phyloP scores from a whole-genome alignment of 169 alveolate species.

The Cryptosporidium canis region DNA sequence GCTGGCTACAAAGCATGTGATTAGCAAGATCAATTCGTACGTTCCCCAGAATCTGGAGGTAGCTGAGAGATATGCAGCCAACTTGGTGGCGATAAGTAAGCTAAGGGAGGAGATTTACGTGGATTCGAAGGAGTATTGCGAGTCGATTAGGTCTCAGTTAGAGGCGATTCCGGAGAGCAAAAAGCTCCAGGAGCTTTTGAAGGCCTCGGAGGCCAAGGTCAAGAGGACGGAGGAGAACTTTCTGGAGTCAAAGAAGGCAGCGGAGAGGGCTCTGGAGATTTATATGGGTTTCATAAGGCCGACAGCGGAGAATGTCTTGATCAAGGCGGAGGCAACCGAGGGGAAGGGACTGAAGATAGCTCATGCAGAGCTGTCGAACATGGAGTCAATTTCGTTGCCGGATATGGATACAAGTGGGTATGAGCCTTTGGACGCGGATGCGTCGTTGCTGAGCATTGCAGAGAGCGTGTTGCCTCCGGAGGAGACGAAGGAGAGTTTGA shows the following conservation, averaged over 20 bases:
- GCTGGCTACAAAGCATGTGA: constrained; percentile 40
- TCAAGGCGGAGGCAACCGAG: constrained; percentile 46
- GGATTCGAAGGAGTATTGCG: constrained; percentile 46
- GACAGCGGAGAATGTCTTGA: not conserved
- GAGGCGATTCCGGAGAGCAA: constrained; percentile 25
- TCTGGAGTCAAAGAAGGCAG: constrained; percentile 47
- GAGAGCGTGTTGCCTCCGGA: constrained; percentile 42
- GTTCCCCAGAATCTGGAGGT: constrained; percentile 44
- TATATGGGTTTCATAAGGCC: constrained; percentile 45
- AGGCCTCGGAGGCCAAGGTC: constrained; percentile 19
- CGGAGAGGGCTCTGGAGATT: constrained; percentile 58
- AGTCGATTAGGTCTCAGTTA: constrained; percentile 30
- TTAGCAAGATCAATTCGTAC: constrained; percentile 46
- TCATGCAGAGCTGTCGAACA: constrained; percentile 27
- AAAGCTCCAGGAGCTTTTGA: not conserved
- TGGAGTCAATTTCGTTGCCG: constrained; percentile 54
- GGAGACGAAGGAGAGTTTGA: constrained; percentile 24
- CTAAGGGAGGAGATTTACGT: constrained; percentile 48
- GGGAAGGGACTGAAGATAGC: constrained; percentile 64
- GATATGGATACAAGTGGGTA: constrained; percentile 68
- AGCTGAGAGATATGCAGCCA: constrained; percentile 70
- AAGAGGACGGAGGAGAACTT: constrained; percentile 23
- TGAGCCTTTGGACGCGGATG: constrained; percentile 66
- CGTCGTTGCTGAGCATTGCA: constrained; percentile 49
- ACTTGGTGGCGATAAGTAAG: constrained; percentile 57